These are phyloP conservation scores for Fusarium drepaniforme DNA, from an alignment of 2,329 filamentous ascomycete genomes.

Conservation along the genomic window DNA sequence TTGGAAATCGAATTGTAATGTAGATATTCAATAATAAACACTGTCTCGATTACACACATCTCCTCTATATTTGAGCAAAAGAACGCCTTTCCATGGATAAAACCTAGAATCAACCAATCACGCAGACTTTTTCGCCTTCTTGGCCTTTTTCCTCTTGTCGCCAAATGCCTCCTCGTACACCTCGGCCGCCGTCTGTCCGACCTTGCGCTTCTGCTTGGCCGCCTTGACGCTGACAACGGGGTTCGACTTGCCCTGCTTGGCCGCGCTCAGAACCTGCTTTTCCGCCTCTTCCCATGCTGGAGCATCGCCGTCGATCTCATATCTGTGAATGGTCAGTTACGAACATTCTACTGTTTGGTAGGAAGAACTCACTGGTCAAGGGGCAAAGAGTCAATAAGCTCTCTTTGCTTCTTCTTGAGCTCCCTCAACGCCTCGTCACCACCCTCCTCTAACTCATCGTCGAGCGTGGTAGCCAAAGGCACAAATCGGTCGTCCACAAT, in stretches of 20 bases:
- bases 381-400: conserved; percentile 90
- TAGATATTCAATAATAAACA: conserved; percentile 12
- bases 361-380: conserved; percentile 71
- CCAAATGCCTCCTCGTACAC: conserved; percentile 72
- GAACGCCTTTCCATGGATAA: conserved; percentile 44
- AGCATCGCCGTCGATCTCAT: conserved; percentile 73
- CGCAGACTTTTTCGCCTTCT: conserved; percentile 54
- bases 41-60: conserved; percentile 29
- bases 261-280: conserved; percentile 74
- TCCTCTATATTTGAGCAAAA: conserved; percentile 27
- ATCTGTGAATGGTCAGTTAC: conserved; percentile 55
- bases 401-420: conserved; percentile 83
- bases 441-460: conserved; percentile 87
- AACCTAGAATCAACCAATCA: conserved; percentile 38
- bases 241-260: conserved; percentile 67
- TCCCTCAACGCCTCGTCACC: conserved; percentile 80
- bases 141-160: conserved; percentile 68
- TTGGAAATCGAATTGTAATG: background rate
- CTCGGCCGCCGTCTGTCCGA: conserved; percentile 68
- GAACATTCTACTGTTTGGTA: background rate
- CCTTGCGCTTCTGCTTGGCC: conserved; percentile 83
- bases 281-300: conserved; percentile 79
- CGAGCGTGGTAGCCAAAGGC: conserved; percentile 77
- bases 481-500: conserved; percentile 74
- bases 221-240: conserved; percentile 85